Evolutionary conservation across 225 moss, liverwort and hornwort genomes (phyloP).

Genomic region (Bryoerythrophyllum caledonicum): DNA sequence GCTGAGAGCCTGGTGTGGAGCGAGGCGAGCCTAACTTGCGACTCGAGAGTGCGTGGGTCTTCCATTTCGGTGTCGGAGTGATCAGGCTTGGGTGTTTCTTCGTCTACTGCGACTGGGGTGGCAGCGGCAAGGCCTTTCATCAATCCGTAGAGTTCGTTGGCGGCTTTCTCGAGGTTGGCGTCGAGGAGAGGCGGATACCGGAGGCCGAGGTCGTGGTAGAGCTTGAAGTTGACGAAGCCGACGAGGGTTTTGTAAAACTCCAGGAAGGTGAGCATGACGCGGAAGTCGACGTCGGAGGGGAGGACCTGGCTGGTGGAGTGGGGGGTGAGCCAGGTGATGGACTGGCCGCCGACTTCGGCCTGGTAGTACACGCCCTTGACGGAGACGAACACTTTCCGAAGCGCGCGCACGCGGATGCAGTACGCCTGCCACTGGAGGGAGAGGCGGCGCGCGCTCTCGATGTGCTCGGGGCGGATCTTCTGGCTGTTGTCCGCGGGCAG

Average conservation of each 20-base stretch:
- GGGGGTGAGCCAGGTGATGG: slow-evolving; percentile 90
- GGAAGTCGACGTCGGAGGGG: slow-evolving; percentile 90
- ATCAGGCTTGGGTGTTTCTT: slow-evolving; percentile 24
- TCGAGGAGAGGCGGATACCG: slow-evolving; percentile 78
- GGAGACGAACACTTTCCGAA: slow-evolving; percentile 81
- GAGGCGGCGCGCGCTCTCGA: slow-evolving; percentile 69
- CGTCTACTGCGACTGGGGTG: slow-evolving; percentile 12
- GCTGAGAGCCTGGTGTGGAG: slow-evolving; percentile 54
- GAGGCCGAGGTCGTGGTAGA: slow-evolving; percentile 85
- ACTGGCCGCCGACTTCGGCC: slow-evolving; percentile 78
- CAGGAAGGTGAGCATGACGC: slow-evolving; percentile 90
- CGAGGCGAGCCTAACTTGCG: slow-evolving; percentile 61
- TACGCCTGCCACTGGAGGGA: slow-evolving; percentile 87
- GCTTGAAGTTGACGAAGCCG: slow-evolving; percentile 96
- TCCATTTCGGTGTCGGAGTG: slow-evolving; percentile 46
- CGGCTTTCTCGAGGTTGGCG: slow-evolving; percentile 56
- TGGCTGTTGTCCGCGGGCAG: slow-evolving; percentile 74
- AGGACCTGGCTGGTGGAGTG: slow-evolving; percentile 83
- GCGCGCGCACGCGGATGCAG: slow-evolving; percentile 65
- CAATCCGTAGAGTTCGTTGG: slow-evolving; percentile 61
- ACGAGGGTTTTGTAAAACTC: slow-evolving; percentile 93
- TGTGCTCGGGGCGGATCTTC: slow-evolving; percentile 72
- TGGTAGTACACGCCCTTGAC: slow-evolving; percentile 99
- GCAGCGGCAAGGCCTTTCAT: slow-evolving; percentile 64
- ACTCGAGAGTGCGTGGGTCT: slow-evolving; percentile 41